Conservation (phyloP, 768 basidiomycete species). For the Lactifluus piperatus region DNA sequence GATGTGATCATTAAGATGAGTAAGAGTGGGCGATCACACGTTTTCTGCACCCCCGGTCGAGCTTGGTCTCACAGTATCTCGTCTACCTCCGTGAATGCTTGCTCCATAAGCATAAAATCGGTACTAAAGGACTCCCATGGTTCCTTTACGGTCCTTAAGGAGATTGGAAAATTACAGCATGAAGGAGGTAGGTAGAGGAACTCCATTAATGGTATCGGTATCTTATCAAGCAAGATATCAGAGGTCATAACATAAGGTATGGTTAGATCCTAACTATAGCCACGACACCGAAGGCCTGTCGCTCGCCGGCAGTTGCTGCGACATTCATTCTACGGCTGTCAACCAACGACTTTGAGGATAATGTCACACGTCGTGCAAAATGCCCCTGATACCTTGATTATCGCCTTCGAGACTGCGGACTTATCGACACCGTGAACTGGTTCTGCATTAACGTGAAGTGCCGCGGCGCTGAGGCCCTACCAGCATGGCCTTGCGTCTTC, state of each 20-base stretch:
- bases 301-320: background rate
- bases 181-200: background rate
- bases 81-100: background rate
- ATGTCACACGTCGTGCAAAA: background rate
- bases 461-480: background rate
- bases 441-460: background rate
- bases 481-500: background rate
- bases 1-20: conserved; percentile 1
- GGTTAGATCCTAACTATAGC: background rate
- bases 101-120: background rate
- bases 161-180: background rate
- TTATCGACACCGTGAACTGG: background rate
- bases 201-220: background rate
- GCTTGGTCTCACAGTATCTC: background rate
- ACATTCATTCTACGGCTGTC: background rate
- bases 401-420: background rate
- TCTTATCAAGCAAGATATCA: background rate
- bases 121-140: background rate
- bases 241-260: too few relatives aligned
- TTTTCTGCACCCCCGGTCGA: background rate
- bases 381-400: conserved; percentile 1
- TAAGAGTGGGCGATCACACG: background rate
- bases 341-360: background rate
- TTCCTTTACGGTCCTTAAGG: background rate
- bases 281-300: background rate